Base-by-base conservation (phyloP, 345 rosid species). In the Bruguiera parviflora region DNA sequence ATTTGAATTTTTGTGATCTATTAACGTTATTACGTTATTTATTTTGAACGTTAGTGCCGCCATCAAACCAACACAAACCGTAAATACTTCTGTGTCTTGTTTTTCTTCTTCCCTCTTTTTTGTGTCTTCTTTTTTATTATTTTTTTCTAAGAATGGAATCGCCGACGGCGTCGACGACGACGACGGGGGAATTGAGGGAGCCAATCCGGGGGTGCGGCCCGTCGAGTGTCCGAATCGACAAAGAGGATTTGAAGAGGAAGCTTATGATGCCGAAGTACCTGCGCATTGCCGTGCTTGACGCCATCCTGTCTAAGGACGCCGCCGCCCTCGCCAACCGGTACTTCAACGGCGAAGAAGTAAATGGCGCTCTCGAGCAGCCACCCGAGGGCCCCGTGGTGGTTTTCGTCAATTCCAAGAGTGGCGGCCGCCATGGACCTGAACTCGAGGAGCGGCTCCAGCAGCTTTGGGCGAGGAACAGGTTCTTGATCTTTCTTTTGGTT, bases 381-480 rank as follows among this genome's bases (percentile, higher is more conserved):
- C 94, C 96, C 7, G 92, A 89, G 25, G 80, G 88, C 5, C 99
- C 99, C 24, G 27, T 96, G 70, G 84, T 90, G 7, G 94, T 96
- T 20, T 92, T 96, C 35, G 82, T 96, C 65, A 96, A 92, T 63
- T 79, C 92, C 32, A 82, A 74, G 35, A 90, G 99, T 72, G 99
- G 98, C 24, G 98, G 98, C 33, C 86, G 98, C 16, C 82, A 86
- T 35, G 98, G 98, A 3, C 88, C 89, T 0, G 77, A 84, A 43
- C 90, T 96, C 31, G 89, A 85, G 71, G 82, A 77, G 49, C 84
- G 95, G 24, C 89, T 96, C 8, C 87, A 83, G 75, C 79, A 89
- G 62, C 83, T 96, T 89, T 96, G 79, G 87, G 86, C 52, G 78
- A 84, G 61, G 97, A 92, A 37, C 98, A 91, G 87, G 98, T 88